phyloP scores from a whole-genome alignment of 495 filamentous ascomycete species.

The Hyaloscypha variabilis region DNA sequence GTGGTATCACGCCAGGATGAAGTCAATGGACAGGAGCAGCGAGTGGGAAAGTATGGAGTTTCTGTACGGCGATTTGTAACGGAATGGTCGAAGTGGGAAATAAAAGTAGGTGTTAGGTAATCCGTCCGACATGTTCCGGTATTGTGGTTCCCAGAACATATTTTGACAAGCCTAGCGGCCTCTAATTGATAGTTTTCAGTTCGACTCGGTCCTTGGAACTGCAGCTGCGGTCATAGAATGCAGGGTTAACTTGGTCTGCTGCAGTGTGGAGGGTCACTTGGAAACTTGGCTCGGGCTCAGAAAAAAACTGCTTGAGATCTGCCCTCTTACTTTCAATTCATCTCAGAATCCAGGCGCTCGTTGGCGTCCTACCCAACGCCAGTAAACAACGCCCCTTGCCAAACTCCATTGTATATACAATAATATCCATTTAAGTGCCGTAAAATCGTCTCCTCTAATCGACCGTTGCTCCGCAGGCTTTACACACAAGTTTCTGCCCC shows the following conservation, averaged over 20 bases:
- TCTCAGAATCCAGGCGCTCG: no score
- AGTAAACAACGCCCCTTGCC: background rate
- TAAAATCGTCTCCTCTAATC: constrained; percentile 9
- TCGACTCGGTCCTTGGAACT: no score
- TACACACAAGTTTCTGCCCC: constrained; percentile 32
- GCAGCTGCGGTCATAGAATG: background rate
- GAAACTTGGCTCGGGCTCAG: background rate
- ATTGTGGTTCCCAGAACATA: background rate
- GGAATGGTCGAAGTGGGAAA: background rate
- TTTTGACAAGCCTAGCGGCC: no score
- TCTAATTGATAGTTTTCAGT: no score
- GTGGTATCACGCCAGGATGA: background rate
- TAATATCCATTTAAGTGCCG: background rate
- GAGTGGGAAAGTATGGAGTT: no score
- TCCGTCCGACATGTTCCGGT: background rate
- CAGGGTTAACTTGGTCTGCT: background rate
- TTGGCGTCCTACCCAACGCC: background rate
- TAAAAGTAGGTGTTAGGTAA: background rate
- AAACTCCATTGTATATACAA: background rate
- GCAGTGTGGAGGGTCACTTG: background rate
- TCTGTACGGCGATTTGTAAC: no score
- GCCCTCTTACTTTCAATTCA: no score
- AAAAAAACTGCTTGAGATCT: background rate
- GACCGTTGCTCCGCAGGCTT: constrained; percentile 26
- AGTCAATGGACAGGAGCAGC: no score